Conservation (phyloP, 768 basidiomycete genomes). For the Phylloporus scabripes region DNA sequence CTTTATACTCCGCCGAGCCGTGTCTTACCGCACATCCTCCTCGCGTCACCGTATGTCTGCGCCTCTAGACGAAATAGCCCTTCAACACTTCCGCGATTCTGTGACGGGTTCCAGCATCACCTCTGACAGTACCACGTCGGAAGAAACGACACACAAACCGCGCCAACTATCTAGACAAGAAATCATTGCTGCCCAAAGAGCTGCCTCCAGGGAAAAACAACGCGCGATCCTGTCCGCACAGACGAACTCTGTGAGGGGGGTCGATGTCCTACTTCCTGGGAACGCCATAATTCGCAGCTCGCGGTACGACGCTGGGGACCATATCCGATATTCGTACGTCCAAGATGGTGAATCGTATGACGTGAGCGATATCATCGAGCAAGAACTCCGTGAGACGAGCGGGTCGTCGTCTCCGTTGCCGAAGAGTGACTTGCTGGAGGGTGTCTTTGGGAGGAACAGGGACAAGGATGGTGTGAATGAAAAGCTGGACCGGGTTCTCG, state of each 20-base stretch:
- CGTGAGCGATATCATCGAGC: conserved; percentile 88
- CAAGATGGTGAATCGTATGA: conserved; percentile 91
- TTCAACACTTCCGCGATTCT: conserved; percentile 67
- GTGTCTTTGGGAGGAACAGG: conserved; percentile 52
- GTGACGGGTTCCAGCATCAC: conserved; percentile 50
- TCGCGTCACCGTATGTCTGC: conserved; percentile 68
- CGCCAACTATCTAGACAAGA: conserved; percentile 65
- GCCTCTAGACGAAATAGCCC: conserved; percentile 78
- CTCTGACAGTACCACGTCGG: conserved; percentile 37
- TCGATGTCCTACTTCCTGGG: conserved; percentile 84
- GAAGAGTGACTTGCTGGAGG: conserved; percentile 62
- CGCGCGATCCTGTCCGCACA: conserved; percentile 82
- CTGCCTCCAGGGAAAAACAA: conserved; percentile 79
- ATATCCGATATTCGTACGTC: conserved; percentile 91
- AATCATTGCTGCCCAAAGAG: conserved; percentile 90
- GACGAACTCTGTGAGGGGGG: conserved; percentile 76
- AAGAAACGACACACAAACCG: conserved; percentile 33
- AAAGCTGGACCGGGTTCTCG: conserved; percentile 68
- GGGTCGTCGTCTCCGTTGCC: conserved; percentile 20
- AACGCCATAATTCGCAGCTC: conserved; percentile 83
- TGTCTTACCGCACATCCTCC: conserved; percentile 64
- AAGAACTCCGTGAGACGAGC: conserved; percentile 67
- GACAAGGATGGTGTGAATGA: conserved; percentile 61
- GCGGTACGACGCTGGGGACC: conserved; percentile 61
- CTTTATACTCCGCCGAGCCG: conserved; percentile 84